A percentile compares a stretch with the other conserved stretches of the same genome.
phyloP scores from a whole-genome alignment of 2,329 filamentous ascomycete genomes.

The Colletotrichum sp. region DNA sequence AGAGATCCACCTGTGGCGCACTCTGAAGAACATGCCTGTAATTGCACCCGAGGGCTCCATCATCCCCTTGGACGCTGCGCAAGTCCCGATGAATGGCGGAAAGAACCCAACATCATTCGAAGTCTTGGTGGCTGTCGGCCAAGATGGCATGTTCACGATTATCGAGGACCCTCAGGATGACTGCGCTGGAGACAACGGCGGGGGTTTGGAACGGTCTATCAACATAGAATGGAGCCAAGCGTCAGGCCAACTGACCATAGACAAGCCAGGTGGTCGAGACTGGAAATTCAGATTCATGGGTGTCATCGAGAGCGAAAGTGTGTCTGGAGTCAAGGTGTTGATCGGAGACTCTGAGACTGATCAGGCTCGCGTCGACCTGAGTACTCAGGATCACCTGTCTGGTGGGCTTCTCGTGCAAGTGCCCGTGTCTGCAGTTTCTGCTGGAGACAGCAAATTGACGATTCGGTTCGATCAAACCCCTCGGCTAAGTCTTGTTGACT shows the following conservation, averaged over 20 bases:
- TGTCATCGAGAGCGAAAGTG: neutral
- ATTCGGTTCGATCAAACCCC: neutral
- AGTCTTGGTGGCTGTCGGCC: neutral
- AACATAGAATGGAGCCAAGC: neutral
- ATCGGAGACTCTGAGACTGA: neutral
- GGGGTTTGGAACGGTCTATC: neutral
- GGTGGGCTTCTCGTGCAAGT: neutral
- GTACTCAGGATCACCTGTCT: neutral
- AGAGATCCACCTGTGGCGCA: neutral
- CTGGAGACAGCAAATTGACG: neutral
- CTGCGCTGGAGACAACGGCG: neutral
- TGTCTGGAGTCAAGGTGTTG: neutral
- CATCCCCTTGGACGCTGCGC: neutral
- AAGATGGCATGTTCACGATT: neutral
- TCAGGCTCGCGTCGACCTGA: neutral
- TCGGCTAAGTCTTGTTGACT: neutral
- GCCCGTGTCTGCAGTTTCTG: neutral
- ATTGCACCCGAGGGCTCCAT: neutral
- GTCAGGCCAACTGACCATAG: neutral
- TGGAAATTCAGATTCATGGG: neutral
- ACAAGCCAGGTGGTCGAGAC: neutral
- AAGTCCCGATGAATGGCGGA: neutral
- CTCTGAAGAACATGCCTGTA: neutral
- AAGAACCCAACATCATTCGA: neutral
- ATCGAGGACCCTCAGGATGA: neutral